Evolutionary conservation across 495 filamentous ascomycete species (phyloP).

Genomic region (Penicillium cinerascens): DNA sequence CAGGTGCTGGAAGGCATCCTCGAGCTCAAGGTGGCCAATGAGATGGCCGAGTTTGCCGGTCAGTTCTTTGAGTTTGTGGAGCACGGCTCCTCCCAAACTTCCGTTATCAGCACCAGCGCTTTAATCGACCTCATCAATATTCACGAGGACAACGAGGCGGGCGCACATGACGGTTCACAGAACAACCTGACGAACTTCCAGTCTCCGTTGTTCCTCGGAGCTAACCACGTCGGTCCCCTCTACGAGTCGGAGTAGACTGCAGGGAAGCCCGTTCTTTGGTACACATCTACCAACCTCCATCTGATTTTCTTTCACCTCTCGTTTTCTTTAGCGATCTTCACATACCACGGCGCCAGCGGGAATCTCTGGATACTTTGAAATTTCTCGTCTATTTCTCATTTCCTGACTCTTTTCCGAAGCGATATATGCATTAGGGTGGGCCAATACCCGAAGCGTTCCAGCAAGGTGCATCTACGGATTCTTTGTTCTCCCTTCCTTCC

Average conservation of each 20-base stretch:
- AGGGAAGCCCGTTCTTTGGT: not conserved
- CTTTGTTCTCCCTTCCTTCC: not conserved
- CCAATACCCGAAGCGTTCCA: conserved; percentile 6
- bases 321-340: conserved; percentile 23
- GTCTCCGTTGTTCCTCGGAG: conserved; percentile 3
- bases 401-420: conserved; percentile 5
- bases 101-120: not conserved
- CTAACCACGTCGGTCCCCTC: conserved; percentile 2
- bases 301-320: conserved; percentile 1
- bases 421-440: conserved; percentile 10
- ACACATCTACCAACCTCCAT: not conserved
- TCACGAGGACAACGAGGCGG: not conserved
- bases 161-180: not conserved
- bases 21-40: conserved; percentile 43
- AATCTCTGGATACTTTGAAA: not conserved
- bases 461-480: conserved; percentile 6
- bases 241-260: conserved; percentile 15
- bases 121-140: conserved; percentile 2
- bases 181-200: not conserved
- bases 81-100: not conserved
- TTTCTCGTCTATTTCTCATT: conserved; percentile 5
- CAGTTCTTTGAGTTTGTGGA: conserved; percentile 41
- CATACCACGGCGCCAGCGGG: conserved; percentile 25
- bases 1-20: conserved; percentile 40
- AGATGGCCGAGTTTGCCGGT: conserved; percentile 43